phyloP scores from a whole-genome alignment of 148 eudicot genomes.

The Agrostemma githago region DNA sequence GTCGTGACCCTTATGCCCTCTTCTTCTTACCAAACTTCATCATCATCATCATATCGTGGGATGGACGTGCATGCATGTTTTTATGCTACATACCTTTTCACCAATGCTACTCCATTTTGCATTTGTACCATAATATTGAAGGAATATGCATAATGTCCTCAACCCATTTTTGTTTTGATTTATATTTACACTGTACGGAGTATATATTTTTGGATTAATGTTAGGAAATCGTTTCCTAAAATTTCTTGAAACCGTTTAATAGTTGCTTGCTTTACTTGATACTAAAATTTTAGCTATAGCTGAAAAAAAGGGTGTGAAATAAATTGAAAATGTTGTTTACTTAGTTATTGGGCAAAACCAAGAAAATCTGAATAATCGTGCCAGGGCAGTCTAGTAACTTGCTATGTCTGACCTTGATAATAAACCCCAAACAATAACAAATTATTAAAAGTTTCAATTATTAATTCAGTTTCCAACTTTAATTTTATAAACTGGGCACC shows the following conservation, averaged over 20 bases:
- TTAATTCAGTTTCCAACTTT: slow-evolving; percentile 6
- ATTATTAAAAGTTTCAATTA: neutral
- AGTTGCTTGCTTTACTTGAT: too few relatives aligned
- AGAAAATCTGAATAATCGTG: neutral
- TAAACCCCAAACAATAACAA: slow-evolving; percentile 11
- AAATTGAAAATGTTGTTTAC: too few relatives aligned
- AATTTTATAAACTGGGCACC: slow-evolving; percentile 16
- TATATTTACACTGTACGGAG: too few relatives aligned
- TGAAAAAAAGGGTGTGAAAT: neutral
- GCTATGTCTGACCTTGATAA: neutral
- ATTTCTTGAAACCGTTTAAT: too few relatives aligned
- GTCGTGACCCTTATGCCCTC: slow-evolving; percentile 17
- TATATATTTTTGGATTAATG: too few relatives aligned
- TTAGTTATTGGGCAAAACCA: too few relatives aligned
- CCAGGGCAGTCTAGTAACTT: slow-evolving; percentile 24
- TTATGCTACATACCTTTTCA: neutral
- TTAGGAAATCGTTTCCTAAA: too few relatives aligned
- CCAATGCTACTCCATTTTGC: too few relatives aligned
- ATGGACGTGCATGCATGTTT: slow-evolving; percentile 2
- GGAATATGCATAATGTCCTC: too few relatives aligned
- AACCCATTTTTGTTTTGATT: too few relatives aligned
- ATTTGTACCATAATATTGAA: too few relatives aligned
- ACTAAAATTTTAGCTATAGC: too few relatives aligned
- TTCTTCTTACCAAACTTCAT: neutral
- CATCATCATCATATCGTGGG: neutral